These are phyloP conservation scores for Pascua sp. DNA, from an alignment of 1,284 basidiomycete genomes.

Conservation along the genomic window DNA sequence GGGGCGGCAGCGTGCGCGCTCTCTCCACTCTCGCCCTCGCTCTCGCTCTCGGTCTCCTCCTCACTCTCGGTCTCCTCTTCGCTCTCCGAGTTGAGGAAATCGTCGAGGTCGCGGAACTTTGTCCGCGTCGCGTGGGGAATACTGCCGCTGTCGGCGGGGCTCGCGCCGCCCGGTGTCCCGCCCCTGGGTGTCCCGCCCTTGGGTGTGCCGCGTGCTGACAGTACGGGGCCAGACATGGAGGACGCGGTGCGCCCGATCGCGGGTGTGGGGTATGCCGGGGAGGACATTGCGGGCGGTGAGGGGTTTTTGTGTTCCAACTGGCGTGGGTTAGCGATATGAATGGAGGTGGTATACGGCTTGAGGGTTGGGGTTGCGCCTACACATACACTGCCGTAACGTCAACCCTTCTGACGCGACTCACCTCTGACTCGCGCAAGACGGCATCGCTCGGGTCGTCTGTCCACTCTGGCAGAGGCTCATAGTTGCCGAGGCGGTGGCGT, in stretches of 20 bases:
- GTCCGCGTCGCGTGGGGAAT: constrained; percentile 11
- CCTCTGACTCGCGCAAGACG: constrained; percentile 49
- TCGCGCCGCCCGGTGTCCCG: constrained; percentile 8
- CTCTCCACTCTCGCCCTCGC: constrained; percentile 16
- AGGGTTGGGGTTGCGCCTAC: background rate
- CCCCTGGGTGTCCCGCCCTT: background rate
- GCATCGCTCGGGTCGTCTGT: constrained; percentile 52
- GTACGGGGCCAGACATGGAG: constrained; percentile 7
- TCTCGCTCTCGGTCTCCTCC: constrained; percentile 49
- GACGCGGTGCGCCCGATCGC: background rate
- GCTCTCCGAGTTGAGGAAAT: constrained; percentile 45
- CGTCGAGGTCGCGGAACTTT: constrained; percentile 48
- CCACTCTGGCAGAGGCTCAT: constrained; percentile 47
- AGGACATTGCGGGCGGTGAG: background rate
- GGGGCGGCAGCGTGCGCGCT: too few relatives aligned
- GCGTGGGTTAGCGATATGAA: background rate
- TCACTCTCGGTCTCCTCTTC: constrained; percentile 38
- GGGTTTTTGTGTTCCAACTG: background rate
- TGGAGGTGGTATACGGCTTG: background rate
- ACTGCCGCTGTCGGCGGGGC: constrained; percentile 5
- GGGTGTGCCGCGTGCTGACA: background rate
- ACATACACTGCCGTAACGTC: background rate
- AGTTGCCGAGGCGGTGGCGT: constrained; percentile 33
- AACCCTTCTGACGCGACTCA: background rate
- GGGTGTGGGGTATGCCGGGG: background rate